These are phyloP conservation scores for Chrysosporium queenslandicum DNA, from an alignment of 2,329 filamentous ascomycete genomes.

Conservation along the genomic window DNA sequence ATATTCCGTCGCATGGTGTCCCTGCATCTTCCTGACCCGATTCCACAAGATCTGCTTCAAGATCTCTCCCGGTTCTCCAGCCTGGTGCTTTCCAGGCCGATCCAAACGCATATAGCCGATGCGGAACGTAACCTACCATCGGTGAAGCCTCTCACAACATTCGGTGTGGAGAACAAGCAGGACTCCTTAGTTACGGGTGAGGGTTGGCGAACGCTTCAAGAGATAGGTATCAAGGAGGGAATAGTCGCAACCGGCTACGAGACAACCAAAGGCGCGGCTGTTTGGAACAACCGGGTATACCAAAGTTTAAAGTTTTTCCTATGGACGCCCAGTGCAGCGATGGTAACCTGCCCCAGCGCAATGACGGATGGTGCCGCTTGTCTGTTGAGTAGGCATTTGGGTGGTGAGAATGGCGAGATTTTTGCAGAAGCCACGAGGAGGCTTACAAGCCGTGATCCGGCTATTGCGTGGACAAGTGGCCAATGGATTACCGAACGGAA, in stretches of 20 bases:
- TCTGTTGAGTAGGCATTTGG: slow-evolving; percentile 20
- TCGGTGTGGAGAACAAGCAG: slow-evolving; percentile 21
- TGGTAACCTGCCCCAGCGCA: slow-evolving; percentile 22
- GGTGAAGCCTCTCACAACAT: slow-evolving; percentile 20
- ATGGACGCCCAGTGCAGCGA: slow-evolving; percentile 22
- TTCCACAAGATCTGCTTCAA: slow-evolving; percentile 16
- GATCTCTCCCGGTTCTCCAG: slow-evolving; percentile 20
- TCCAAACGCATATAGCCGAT: slow-evolving; percentile 18
- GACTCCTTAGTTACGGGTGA: slow-evolving; percentile 22
- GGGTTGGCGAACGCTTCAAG: slow-evolving; percentile 22
- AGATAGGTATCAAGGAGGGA: slow-evolving; percentile 22
- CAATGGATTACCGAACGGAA: slow-evolving; percentile 70
- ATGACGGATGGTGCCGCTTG: slow-evolving; percentile 26
- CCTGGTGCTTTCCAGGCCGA: slow-evolving; percentile 18
- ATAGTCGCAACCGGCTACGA: slow-evolving; percentile 22
- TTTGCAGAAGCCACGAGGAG: slow-evolving; percentile 19
- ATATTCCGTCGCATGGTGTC: slow-evolving; percentile 19
- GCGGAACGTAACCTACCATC: slow-evolving; percentile 20
- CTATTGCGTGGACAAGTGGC: slow-evolving; percentile 53
- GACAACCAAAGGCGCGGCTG: background rate
- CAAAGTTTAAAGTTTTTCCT: slow-evolving; percentile 21
- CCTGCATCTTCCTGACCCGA: slow-evolving; percentile 19
- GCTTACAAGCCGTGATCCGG: slow-evolving; percentile 45
- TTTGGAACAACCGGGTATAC: slow-evolving; percentile 20
- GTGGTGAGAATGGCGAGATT: slow-evolving; percentile 18